phyloP scores from a whole-genome alignment of 306 rosid species.

The Hylodesmum podocarpum region DNA sequence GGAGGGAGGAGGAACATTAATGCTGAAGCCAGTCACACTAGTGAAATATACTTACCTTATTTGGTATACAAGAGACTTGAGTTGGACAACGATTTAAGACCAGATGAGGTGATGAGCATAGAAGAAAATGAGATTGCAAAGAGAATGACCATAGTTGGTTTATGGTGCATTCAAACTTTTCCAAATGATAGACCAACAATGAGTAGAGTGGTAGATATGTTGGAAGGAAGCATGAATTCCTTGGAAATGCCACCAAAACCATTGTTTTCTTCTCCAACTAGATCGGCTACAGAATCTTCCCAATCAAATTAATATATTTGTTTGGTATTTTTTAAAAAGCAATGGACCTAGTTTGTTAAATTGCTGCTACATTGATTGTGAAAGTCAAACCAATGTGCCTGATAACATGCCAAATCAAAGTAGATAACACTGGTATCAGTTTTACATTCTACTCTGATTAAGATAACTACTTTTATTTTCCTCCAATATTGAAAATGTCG shows the following conservation, averaged over 20 bases:
- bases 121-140: too few relatives aligned
- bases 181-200: conserved; percentile 36
- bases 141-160: too few relatives aligned
- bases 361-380: too few relatives aligned
- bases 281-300: not conserved
- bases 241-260: conserved; percentile 36
- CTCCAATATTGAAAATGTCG: too few relatives aligned
- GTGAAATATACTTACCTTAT: conserved; percentile 30
- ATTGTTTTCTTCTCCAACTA: conserved; percentile 19
- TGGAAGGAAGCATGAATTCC: conserved; percentile 33
- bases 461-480: too few relatives aligned
- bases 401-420: too few relatives aligned
- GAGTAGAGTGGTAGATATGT: conserved; percentile 41
- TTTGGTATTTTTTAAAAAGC: not conserved
- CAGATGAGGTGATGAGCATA: too few relatives aligned
- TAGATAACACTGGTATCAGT: too few relatives aligned
- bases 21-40: not conserved
- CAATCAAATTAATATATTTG: not conserved
- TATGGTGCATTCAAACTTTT: conserved; percentile 34
- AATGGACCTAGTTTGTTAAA: not conserved
- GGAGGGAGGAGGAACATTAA: conserved; percentile 16
- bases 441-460: too few relatives aligned
- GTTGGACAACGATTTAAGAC: too few relatives aligned
- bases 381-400: too few relatives aligned
- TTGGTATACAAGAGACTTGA: conserved; percentile 31